Evolutionary conservation across 208 protist genomes (phyloP), one percentile per base, ranked within the genome.

Genomic region (Acanthamoeba healyi): DNA sequence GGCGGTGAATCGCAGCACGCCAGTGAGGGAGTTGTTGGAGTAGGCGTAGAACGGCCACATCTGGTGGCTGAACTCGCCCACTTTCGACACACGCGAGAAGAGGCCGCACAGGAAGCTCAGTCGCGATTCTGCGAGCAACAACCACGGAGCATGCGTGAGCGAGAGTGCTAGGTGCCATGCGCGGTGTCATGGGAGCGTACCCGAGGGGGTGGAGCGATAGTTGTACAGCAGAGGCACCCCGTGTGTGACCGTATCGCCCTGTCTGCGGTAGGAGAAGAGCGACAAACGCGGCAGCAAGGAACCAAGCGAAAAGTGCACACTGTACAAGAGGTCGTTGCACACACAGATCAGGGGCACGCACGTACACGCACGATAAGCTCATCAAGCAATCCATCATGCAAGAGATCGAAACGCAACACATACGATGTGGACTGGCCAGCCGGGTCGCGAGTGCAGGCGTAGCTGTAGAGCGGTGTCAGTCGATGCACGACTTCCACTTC

Each of bases 31-130:
- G 70, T 44, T 49, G 70, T 79, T 44, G 29, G 70, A 46, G 36
- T 79, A 79, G 38, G 70, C 42, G 70, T 79, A 79, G 40, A 79
- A 44, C 36, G 70, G 70, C 70, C 70, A 79, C 32, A 79, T 5
- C 14, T 36, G 70, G 70, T 79, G 70, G 36, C 26, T 46, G 9
- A 24, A 29, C 19, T 79, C 36, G 70, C 70, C 70, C 70, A 22
- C 70, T 24, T 44, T 12, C 5, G 22, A 29, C 19, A 79, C n/a
- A n/a, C 26, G 70, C 70, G 70, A 79, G 38, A 79, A 40, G 17
- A 79, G 36, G 10, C 70, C 70, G 40, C 70, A 38, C 38, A 79
- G 40, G 38, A 79, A 44, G 36, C 70, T 74, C 5, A 74, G 36
- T 22, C 17, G 40, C 17, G 70, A 49, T n/a, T 74, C 65, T 74